phyloP scores from a whole-genome alignment of 108 stramenopile species.

The Pseudonitzschia multiseries region DNA sequence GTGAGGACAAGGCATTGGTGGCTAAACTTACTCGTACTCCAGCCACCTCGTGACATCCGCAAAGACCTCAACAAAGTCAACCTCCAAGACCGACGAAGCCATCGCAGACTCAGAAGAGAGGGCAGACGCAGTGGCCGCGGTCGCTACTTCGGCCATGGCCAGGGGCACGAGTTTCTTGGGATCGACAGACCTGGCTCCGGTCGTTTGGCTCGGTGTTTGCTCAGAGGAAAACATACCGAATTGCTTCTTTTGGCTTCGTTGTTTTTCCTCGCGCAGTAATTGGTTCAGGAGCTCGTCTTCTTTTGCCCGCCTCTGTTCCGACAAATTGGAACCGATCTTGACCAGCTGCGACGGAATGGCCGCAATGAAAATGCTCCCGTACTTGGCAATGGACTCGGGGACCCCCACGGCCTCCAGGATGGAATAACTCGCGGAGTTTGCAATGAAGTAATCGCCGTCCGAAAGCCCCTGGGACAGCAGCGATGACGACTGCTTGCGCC shows the following conservation, averaged over 20 bases:
- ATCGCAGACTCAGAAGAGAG: background rate
- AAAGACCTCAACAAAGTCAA: conserved; percentile 73
- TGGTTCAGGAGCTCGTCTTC: conserved; percentile 42
- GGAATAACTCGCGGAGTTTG: conserved; percentile 55
- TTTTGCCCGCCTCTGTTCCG: conserved; percentile 38
- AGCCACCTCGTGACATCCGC: conserved; percentile 79
- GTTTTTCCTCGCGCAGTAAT: conserved; percentile 46
- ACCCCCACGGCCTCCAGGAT: conserved; percentile 62
- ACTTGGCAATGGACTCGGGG: conserved; percentile 50
- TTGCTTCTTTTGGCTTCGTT: conserved; percentile 21
- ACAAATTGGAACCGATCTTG: conserved; percentile 38
- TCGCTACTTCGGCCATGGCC: background rate
- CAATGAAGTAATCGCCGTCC: conserved; percentile 80
- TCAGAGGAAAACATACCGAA: background rate
- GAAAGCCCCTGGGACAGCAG: conserved; percentile 60
- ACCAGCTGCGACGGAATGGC: conserved; percentile 61
- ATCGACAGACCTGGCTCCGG: background rate
- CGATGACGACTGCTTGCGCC: conserved; percentile 1
- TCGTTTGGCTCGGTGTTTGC: background rate
- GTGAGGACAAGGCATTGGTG: too few relatives aligned
- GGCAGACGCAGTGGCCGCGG: too few relatives aligned
- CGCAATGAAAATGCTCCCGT: conserved; percentile 58
- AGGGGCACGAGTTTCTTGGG: conserved; percentile 10
- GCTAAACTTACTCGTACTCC: conserved; percentile 69
- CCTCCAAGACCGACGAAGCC: background rate